Evolutionary conservation across 768 basidiomycete genomes (phyloP), one percentile per base, ranked within the genome.

Genomic region (Russula sp.): DNA sequence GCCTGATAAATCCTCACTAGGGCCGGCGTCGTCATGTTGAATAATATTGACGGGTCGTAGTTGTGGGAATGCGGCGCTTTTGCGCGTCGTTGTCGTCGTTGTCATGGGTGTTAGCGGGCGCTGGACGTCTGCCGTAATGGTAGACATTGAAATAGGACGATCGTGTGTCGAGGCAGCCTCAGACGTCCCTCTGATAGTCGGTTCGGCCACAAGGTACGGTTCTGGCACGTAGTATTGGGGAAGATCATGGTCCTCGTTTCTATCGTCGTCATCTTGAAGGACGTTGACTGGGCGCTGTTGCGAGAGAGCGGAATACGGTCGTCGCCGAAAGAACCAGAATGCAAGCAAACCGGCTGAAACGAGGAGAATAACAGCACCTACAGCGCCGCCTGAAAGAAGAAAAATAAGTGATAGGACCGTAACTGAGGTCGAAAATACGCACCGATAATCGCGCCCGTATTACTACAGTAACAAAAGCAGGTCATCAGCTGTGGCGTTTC

Each of bases 1-100:
- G 18, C 59, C 67, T 64, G 24, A 5, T 7, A 36, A n/a, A 2
- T 73, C 74, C 62, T 80, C 81, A 6, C 84, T 81, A 9, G 75
- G 75, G 1, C 91, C 90, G 0, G 88, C 91, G 71, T 93, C 91
- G 67, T 92, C 89, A 69, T 93, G 91, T 74, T 92, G 91, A 51
- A 92, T 81, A 70, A 91, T 83, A 71, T 92, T 92, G 38, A 93
- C 84, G 0, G 89, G 80, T 52, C 90, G 78, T 76, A 90, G 76
- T 66, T 75, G 77, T 44, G 85, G 78, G 59, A 80, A 73, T 46
- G 72, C 72, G 2, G 77, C 73, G 10, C 78, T 77, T 59, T 82
- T 82, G 68, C 84, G 84, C 26, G 71, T 68, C 70, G 80, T 75
- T 16, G 68, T 73, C 48, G 46, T 30, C 22, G 60, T 72, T 67